Evolutionary conservation across 116 monocot genomes (phyloP), one percentile per base, ranked within the genome.

Genomic region (Dioscorea cayenensis): DNA sequence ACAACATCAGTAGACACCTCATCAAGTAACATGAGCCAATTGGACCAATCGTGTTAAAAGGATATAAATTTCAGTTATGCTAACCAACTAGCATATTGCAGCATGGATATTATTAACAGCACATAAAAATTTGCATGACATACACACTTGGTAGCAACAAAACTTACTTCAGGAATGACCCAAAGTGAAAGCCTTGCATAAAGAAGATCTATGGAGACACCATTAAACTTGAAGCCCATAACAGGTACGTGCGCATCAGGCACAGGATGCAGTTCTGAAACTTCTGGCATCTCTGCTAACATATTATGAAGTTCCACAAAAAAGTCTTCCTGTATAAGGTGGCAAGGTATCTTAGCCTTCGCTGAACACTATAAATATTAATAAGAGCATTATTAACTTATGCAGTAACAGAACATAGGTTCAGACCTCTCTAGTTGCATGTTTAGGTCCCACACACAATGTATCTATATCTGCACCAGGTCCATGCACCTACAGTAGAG

Each of bases 401-500:
- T 5, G n/a, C 19, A 18, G 17, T 17, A 55, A 55, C 19, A 55
- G 17, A n/a, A 55, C n/a, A 55, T 1, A 11, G 20, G 9, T 43
- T 51, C 78, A 72, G 78, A 96, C 95, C 77, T 88, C 92, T 83
- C 96, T 76, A 19, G 90, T 92, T 49, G 92, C 92, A 79, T 96
- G 90, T 69, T 87, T 85, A 66, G 96, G 96, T n/a, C 88, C 96
- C 52, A 96, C 92, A 73, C 90, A 92, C 64, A 96, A 76, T 43
- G 96, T 92, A 67, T 96, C 96, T 35, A 96, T 96, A 82, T 96
- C 96, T 37, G 96, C 96, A 82, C 96, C 92, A 73, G 96, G 96
- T 14, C 96, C 92, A 84, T 96, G 96, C 14, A 96, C 96, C 96
- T 96, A 82, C 17, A 71, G 16, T 23, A 69, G 11, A 68, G 3